Evolutionary conservation across 352 stramenopile species (phyloP), one percentile per base, ranked within the genome.

Genomic region (Phytophthora constricta): DNA sequence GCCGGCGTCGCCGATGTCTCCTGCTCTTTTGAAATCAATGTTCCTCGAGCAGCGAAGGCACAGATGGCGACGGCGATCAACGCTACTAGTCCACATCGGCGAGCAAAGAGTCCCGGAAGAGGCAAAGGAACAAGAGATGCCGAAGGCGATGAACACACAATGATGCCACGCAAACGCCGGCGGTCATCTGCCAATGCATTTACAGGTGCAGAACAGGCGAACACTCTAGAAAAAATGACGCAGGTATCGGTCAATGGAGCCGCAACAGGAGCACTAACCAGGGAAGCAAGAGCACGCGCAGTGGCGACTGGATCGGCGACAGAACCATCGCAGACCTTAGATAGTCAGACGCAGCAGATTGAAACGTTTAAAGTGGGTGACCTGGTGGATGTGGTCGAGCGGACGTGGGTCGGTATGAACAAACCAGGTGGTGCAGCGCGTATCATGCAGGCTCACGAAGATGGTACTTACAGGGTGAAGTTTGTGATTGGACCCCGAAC

Each of bases 331-430:
- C 25, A 63, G n/a, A 58, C 37, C 14, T 19, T 62, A 52, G 39
- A 72, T 52, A 65, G 46, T 13, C 60, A 72, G 61, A 31, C 41
- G 22, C 31, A 63, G 25, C 33, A 47, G 41, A 68, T 77, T 20
- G 65, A 68, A n/a, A 61, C 55, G 20, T 92, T 92, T 39, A 50
- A 57, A 27, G 65, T 80, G 0, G 91, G 90, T 17, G 74, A 95
- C 34, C 52, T 97, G n/a, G 92, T 98, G 4, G 76, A 97, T 20
- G 91, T 98, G 16, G 75, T 81, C 27, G 74, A 87, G 26, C 82
- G 95, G 14, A 97, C 90, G 56, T 98, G 92, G 91, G 68, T 87
- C 4, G 95, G 95, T 1, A 90, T 98, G 23, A 98, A 98, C 79
- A 96, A 97, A 73, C 84, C 76, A 11, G 94, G 95, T 19, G 95